A percentile compares a stretch with the other conserved stretches of the same genome.
Conservation (phyloP, 306 rosid species). For the Begonia masoniana region DNA sequence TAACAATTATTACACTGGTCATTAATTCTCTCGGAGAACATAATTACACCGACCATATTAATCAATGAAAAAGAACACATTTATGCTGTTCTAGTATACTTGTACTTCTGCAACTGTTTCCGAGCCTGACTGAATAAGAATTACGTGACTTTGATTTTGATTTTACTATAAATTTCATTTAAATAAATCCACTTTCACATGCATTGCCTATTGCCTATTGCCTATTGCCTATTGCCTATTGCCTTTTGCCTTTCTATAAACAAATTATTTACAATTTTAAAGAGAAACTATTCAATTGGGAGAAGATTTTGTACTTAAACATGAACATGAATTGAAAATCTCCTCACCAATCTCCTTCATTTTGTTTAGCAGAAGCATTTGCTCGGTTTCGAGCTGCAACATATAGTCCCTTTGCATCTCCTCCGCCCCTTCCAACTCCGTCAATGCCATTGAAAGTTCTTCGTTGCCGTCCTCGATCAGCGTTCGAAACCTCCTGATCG, state of each 20-base stretch:
- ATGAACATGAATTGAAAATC: conserved; percentile 48
- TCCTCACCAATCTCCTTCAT: conserved; percentile 74
- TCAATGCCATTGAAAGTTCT: conserved; percentile 41
- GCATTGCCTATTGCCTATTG: background rate
- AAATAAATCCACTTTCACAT: background rate
- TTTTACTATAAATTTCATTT: too few relatives aligned
- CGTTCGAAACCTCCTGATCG: conserved; percentile 41
- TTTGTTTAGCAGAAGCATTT: conserved; percentile 71
- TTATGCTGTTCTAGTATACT: too few relatives aligned
- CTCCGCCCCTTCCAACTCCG: conserved; percentile 63
- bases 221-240: too few relatives aligned
- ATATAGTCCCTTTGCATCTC: conserved; percentile 65
- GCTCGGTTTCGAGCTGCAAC: conserved; percentile 72
- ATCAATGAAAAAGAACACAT: too few relatives aligned
- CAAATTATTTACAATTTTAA: too few relatives aligned
- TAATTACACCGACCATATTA: too few relatives aligned
- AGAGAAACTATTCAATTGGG: background rate
- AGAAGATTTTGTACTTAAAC: conserved; percentile 29
- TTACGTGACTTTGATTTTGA: too few relatives aligned
- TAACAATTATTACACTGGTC: too few relatives aligned
- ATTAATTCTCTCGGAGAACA: too few relatives aligned
- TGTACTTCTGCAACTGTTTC: too few relatives aligned
- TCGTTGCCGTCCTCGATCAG: conserved; percentile 56
- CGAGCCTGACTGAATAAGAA: too few relatives aligned
- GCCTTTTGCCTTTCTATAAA: too few relatives aligned